Conservation (phyloP, 768 basidiomycete species). For the Mycena galericulata region DNA sequence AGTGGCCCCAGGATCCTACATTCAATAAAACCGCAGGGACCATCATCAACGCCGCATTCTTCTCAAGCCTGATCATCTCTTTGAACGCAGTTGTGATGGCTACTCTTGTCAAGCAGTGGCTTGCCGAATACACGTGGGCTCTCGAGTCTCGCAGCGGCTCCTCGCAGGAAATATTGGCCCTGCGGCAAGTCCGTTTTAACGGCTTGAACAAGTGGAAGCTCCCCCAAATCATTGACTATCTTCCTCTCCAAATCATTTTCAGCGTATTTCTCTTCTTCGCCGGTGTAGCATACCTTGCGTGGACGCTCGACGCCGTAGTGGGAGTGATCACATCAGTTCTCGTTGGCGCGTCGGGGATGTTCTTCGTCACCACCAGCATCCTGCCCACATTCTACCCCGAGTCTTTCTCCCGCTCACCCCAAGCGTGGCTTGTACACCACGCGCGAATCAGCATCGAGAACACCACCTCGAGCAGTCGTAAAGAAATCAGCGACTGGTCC, state of each 20-base stretch:
- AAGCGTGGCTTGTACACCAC: slow-evolving; percentile 31
- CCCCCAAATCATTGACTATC: slow-evolving; percentile 30
- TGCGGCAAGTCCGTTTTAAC: slow-evolving; percentile 35
- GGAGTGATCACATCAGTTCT: slow-evolving; percentile 20
- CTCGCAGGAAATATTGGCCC: slow-evolving; percentile 20
- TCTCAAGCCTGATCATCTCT: slow-evolving; percentile 37
- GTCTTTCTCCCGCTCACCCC: slow-evolving; percentile 27
- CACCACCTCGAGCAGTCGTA: slow-evolving; percentile 15
- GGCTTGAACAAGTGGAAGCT: slow-evolving; percentile 35
- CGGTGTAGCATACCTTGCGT: slow-evolving; percentile 24
- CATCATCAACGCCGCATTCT: slow-evolving; percentile 36
- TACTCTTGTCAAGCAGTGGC: slow-evolving; percentile 42
- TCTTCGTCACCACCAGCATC: slow-evolving; percentile 27
- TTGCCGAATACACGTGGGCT: slow-evolving; percentile 33
- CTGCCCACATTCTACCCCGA: slow-evolving; percentile 30
- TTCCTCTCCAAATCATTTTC: slow-evolving; percentile 30
- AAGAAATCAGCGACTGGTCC: slow-evolving; percentile 28
- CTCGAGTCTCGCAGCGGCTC: slow-evolving; percentile 24
- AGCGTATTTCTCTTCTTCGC: slow-evolving; percentile 31
- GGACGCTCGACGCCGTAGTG: slow-evolving; percentile 23
- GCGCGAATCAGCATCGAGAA: slow-evolving; percentile 14
- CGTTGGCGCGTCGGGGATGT: slow-evolving; percentile 16
- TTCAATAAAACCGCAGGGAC: slow-evolving; percentile 19
- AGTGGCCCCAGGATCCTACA: slow-evolving; percentile 25
- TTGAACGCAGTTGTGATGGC: slow-evolving; percentile 37